Percentiles rank a stretch among this genome's conserved stretches.
Conservation (phyloP, 108 stramenopile genomes). For the Licmophora abbreviata region DNA sequence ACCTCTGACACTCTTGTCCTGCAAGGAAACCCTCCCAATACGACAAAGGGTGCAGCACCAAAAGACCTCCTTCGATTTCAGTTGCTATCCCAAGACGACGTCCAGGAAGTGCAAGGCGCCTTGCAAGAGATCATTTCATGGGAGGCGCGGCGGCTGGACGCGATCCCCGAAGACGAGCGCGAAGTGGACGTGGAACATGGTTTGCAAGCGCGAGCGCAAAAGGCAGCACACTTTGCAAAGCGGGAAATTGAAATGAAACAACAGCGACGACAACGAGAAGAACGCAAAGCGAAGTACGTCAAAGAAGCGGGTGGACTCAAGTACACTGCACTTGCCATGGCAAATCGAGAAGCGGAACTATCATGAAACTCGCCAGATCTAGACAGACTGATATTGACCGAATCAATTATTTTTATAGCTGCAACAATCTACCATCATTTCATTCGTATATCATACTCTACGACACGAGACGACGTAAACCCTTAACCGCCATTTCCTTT, state of each 20-base stretch:
- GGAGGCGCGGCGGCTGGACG: not conserved
- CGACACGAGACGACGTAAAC: too few species aligned
- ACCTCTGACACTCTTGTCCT: slow-evolving; percentile 6
- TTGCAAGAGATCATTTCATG: not conserved
- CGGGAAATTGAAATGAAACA: slow-evolving; percentile 73
- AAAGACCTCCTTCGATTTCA: slow-evolving; percentile 9
- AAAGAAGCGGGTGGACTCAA: slow-evolving; percentile 62
- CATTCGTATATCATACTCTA: too few species aligned
- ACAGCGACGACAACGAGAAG: slow-evolving; percentile 52
- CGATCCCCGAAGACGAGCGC: slow-evolving; percentile 5
- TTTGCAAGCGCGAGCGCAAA: slow-evolving; percentile 31
- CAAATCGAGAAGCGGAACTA: slow-evolving; percentile 23
- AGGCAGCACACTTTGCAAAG: slow-evolving; percentile 77
- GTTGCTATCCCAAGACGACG: slow-evolving; percentile 11
- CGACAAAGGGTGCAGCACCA: slow-evolving; percentile 7
- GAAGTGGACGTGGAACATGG: slow-evolving; percentile 10
- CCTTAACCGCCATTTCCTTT: too few species aligned
- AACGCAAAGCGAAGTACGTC: slow-evolving; percentile 71
- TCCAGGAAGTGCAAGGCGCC: slow-evolving; percentile 1
- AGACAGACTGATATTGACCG: too few species aligned
- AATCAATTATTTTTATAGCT: too few species aligned
- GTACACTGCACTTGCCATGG: slow-evolving; percentile 85
- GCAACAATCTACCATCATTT: too few species aligned
- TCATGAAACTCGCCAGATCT: too few species aligned
- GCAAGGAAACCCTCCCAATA: not conserved